These are phyloP conservation scores for Penstemon davidsonii DNA, from an alignment of 257 asterid genomes.

Conservation along the genomic window DNA sequence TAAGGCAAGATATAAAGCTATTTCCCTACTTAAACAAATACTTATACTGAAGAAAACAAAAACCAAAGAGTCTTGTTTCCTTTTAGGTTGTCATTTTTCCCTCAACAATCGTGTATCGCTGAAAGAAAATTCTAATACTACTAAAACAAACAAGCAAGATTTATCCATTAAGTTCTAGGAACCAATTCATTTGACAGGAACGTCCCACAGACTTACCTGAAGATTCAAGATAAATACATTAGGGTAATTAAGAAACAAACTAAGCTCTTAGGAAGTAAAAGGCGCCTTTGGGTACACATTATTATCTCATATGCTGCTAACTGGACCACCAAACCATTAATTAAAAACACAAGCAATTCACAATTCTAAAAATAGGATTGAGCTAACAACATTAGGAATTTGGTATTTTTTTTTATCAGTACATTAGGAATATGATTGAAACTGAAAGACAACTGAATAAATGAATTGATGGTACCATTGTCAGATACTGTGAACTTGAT, in stretches of 20 bases:
- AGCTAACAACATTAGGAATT: neutral
- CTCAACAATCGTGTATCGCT: neutral
- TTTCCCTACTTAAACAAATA: no score
- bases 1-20: no score
- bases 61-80: no score
- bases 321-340: neutral
- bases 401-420: no score
- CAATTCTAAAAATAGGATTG: neutral
- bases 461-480: neutral
- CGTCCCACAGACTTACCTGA: no score
- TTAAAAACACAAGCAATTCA: neutral
- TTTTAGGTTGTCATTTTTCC: neutral
- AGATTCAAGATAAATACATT: neutral
- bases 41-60: neutral
- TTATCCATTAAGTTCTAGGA: no score
- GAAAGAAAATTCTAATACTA: no score
- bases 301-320: conserved; percentile 4
- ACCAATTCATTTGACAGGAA: no score
- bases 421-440: neutral
- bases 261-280: neutral
- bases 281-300: neutral
- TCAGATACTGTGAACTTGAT: neutral
- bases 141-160: no score
- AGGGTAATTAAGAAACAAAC: neutral
- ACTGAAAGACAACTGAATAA: neutral